Evolutionary conservation across 176 grass and related monocot species (phyloP).

Genomic region (Musa schizocarpa): DNA sequence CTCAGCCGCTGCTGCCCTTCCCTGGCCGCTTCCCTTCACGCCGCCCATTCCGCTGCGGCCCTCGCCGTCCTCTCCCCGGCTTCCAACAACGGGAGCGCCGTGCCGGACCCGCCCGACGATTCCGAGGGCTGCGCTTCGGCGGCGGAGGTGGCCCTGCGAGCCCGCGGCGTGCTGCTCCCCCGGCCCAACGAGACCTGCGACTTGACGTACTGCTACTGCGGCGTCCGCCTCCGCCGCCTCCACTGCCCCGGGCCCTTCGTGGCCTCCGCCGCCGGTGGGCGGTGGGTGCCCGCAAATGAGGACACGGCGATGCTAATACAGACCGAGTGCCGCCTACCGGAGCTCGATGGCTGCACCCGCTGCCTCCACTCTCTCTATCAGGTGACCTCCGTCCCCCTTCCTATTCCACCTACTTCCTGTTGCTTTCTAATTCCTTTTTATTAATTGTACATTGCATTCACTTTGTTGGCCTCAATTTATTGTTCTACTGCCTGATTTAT

Average conservation of each 20-base stretch:
- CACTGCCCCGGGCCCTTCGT: slow-evolving; percentile 26
- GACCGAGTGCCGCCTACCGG: slow-evolving; percentile 37
- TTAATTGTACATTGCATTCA: no score
- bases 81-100: no score
- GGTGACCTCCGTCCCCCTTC: slow-evolving; percentile 23
- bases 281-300: slow-evolving; percentile 27
- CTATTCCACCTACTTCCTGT: no score
- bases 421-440: no score
- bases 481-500: no score
- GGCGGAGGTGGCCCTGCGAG: slow-evolving; percentile 45
- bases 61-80: slow-evolving; percentile 16
- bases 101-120: slow-evolving; percentile 45
- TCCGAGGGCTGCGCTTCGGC: slow-evolving; percentile 47
- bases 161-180: slow-evolving; percentile 33
- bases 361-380: slow-evolving; percentile 53
- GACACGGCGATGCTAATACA: slow-evolving; percentile 31
- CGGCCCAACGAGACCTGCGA: slow-evolving; percentile 60
- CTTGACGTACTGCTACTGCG: slow-evolving; percentile 67
- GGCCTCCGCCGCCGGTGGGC: slow-evolving; percentile 5
- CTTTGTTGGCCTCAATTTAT: no score
- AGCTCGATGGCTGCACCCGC: slow-evolving; percentile 46
- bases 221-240: slow-evolving; percentile 48
- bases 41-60: slow-evolving; percentile 51
- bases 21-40: slow-evolving; percentile 72
- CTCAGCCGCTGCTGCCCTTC: slow-evolving; percentile 61